A percentile compares a stretch with the other conserved stretches of the same genome.
phyloP scores from a whole-genome alignment of 2,329 filamentous ascomycete genomes.

The Atkinsonella hypoxylon region DNA sequence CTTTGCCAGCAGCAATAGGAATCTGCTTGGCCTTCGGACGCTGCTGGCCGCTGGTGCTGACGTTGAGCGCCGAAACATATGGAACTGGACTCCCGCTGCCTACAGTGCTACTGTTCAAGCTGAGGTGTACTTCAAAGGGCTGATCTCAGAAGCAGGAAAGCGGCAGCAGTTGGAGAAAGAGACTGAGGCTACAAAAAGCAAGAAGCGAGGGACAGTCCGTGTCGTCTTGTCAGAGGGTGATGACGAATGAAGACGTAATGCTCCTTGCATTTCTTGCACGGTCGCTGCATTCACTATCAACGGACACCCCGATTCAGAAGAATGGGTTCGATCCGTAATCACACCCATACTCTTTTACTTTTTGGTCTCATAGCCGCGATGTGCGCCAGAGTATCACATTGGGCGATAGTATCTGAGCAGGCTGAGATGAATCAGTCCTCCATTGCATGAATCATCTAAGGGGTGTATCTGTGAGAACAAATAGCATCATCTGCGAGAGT shows the following conservation, averaged over 20 bases:
- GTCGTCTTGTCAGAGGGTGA: slow-evolving; percentile 30
- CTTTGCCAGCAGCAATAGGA: slow-evolving; percentile 73
- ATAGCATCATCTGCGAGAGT: too few species aligned
- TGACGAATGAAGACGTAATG: slow-evolving; percentile 18
- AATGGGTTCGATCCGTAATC: background rate
- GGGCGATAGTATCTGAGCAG: too few species aligned
- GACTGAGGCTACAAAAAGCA: slow-evolving; percentile 28
- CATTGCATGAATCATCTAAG: background rate
- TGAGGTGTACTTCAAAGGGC: slow-evolving; percentile 70
- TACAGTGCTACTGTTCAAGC: slow-evolving; percentile 75
- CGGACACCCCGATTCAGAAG: background rate
- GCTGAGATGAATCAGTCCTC: background rate
- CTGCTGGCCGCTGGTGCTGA: slow-evolving; percentile 70
- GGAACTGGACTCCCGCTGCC: slow-evolving; percentile 72
- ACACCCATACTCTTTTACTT: too few species aligned
- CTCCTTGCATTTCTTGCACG: slow-evolving; percentile 6
- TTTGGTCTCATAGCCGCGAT: too few species aligned
- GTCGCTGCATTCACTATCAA: background rate
- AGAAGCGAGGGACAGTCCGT: slow-evolving; percentile 30
- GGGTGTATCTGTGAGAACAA: background rate
- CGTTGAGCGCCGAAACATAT: slow-evolving; percentile 57
- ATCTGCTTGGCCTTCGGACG: slow-evolving; percentile 64
- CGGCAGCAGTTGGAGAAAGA: slow-evolving; percentile 30
- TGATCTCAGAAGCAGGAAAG: slow-evolving; percentile 61
- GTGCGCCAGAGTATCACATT: too few species aligned